Evolutionary conservation across 345 rosid species (phyloP), one percentile per base, ranked within the genome.

Genomic region (Hibiscus trionum): DNA sequence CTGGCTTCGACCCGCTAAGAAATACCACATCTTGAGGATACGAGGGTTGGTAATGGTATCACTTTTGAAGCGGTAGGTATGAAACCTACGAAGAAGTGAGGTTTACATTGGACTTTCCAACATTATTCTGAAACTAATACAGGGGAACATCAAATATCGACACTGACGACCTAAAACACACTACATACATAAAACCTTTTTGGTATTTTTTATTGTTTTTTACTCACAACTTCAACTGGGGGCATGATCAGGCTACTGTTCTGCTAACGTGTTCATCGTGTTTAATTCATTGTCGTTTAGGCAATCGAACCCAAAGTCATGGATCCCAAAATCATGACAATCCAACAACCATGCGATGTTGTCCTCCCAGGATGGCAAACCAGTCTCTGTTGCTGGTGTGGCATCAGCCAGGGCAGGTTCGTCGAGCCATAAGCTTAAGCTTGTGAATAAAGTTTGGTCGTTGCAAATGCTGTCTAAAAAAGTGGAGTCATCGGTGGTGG

Each of bases 281-380:
- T 50, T 77, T 44, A 80, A 66, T 17, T 80, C 90, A 14, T 71
- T 26, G 71, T 70, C 79, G 52, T 81, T 77, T 73, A 83, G 77
- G 70, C 70, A 80, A 70, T 91, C 91, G 68, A 90, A 75, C 47
- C 91, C 97, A 66, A 90, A 94, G 77, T 94, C 97, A 17, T 90
- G 93, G 67, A 91, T 78, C 24, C 98, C 97, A 35, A 86, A 91
- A 81, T 94, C 98, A 68, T 91, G 93, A 63, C 97, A 90, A 72
- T 88, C 93, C 78, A 82, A 55, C 53, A 90, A 64, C 89, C 87
- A 86, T 0, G 87, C 69, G 76, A 81, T 80, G 53, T 71, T 75
- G 8, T 87, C 90, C 56, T 87, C 94, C 86, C 84, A 80, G 2
- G 80, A 72, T 39, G 85, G 82, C 42, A 74, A 70, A 66, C 56